Conservation (phyloP, 306 rosid species). For the Vigna hirtella region DNA sequence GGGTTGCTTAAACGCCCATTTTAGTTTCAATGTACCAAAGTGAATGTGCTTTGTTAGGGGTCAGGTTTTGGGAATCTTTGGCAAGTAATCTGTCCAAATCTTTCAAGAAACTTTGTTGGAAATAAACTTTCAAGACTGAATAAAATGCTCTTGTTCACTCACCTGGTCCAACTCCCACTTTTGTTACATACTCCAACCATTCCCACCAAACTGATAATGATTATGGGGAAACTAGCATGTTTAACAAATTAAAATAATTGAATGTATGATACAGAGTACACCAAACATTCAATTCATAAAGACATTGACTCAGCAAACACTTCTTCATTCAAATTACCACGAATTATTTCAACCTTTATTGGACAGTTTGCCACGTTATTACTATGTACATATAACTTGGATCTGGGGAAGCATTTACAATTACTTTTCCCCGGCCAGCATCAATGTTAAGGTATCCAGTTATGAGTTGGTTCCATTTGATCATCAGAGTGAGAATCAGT, state of each 20-base stretch:
- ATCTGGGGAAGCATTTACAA: constrained; percentile 44
- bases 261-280: not conserved
- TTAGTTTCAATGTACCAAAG: not conserved
- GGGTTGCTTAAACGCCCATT: constrained; percentile 24
- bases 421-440: constrained; percentile 44
- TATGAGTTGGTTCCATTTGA: constrained; percentile 34
- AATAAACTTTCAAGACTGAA: constrained; percentile 23
- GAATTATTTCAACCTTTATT: constrained; percentile 32
- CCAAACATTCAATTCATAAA: constrained; percentile 35
- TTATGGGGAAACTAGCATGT: constrained; percentile 36
- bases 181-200: constrained; percentile 26
- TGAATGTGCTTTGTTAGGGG: not conserved
- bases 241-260: constrained; percentile 30
- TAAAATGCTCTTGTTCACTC: constrained; percentile 3
- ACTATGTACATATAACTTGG: constrained; percentile 44
- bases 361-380: constrained; percentile 36
- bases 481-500: constrained; percentile 35
- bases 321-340: constrained; percentile 38
- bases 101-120: not conserved
- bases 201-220: constrained; percentile 40
- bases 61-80: constrained; percentile 28
- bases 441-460: constrained; percentile 39
- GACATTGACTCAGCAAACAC: constrained; percentile 28
- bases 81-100: constrained; percentile 5
- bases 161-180: constrained; percentile 21